Conservation (phyloP, 257 asterid species). For the Solanum chmielewskii region DNA sequence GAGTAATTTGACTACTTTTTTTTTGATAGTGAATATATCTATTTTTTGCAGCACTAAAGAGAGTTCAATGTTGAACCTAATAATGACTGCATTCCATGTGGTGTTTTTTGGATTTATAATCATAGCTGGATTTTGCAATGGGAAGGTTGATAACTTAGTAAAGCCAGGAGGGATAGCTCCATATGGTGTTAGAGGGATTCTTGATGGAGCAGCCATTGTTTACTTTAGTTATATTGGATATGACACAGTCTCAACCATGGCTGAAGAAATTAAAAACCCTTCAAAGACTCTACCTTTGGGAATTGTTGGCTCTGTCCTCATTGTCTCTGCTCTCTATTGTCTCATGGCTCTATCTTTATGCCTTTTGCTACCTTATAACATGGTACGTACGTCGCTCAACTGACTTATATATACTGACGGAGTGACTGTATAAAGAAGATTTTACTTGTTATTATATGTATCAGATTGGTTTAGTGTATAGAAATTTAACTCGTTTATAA, state of each 20-base stretch:
- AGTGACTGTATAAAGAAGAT: background rate
- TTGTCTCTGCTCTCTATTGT: slow-evolving; percentile 29
- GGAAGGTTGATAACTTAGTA: slow-evolving; percentile 11
- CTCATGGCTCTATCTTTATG: slow-evolving; percentile 27
- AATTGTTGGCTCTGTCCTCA: slow-evolving; percentile 31
- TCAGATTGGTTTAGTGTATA: background rate
- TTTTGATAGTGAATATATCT: background rate
- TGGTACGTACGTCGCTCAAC: slow-evolving; percentile 6
- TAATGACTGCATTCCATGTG: slow-evolving; percentile 28
- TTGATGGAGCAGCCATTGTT: slow-evolving; percentile 33
- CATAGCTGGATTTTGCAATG: slow-evolving; percentile 26
- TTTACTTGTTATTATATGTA: background rate
- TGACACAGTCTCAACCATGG: slow-evolving; percentile 39
- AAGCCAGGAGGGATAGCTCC: slow-evolving; percentile 28
- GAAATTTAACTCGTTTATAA: background rate
- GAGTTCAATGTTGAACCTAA: slow-evolving; percentile 27
- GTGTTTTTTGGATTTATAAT: slow-evolving; percentile 26
- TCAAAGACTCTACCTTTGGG: slow-evolving; percentile 23
- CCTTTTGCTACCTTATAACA: slow-evolving; percentile 19
- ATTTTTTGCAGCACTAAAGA: slow-evolving; percentile 28
- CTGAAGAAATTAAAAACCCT: slow-evolving; percentile 34
- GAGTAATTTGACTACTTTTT: background rate
- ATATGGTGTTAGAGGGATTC: slow-evolving; percentile 20
- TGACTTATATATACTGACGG: background rate
- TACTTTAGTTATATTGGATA: slow-evolving; percentile 35